phyloP scores from a whole-genome alignment of 768 basidiomycete species.

The Calocera cornea region DNA sequence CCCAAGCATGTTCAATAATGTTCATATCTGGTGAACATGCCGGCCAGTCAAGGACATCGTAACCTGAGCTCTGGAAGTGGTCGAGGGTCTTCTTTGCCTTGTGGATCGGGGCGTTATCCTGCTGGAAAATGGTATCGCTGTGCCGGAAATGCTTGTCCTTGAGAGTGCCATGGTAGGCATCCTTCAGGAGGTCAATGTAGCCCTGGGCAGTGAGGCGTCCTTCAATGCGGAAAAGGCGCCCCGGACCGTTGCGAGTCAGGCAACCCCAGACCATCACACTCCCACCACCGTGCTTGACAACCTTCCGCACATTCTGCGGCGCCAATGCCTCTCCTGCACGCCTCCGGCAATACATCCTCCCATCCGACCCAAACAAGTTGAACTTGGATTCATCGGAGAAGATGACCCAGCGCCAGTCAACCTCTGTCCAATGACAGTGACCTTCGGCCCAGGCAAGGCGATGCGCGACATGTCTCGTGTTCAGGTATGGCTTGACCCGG shows the following conservation, averaged over 20 bases:
- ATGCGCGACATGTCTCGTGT: slow-evolving; percentile 12
- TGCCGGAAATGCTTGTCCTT: not conserved
- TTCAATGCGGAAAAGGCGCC: not conserved
- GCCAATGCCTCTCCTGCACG: slow-evolving; percentile 20
- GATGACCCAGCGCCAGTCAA: slow-evolving; percentile 21
- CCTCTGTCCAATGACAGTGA: slow-evolving; percentile 19
- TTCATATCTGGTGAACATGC: slow-evolving; percentile 11
- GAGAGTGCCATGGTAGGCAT: not conserved
- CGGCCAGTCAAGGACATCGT: slow-evolving; percentile 17
- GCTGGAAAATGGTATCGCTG: slow-evolving; percentile 6
- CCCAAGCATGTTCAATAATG: not conserved
- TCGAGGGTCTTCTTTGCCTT: not conserved
- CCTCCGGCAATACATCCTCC: slow-evolving; percentile 24
- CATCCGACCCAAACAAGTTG: slow-evolving; percentile 25
- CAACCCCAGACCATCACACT: slow-evolving; percentile 11
- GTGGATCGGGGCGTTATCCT: slow-evolving; percentile 12
- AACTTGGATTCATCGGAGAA: slow-evolving; percentile 28
- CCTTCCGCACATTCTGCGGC: slow-evolving; percentile 17
- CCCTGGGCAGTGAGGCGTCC: not conserved
- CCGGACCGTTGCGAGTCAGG: not conserved
- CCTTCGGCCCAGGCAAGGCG: slow-evolving; percentile 17
- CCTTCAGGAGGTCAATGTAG: slow-evolving; percentile 3
- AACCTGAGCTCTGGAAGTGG: not conserved
- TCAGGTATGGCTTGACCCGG: slow-evolving; percentile 17
- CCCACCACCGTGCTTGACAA: slow-evolving; percentile 24